Base-by-base conservation (phyloP, 1,284 basidiomycete genomes). In the Apiotrichum sp. region DNA sequence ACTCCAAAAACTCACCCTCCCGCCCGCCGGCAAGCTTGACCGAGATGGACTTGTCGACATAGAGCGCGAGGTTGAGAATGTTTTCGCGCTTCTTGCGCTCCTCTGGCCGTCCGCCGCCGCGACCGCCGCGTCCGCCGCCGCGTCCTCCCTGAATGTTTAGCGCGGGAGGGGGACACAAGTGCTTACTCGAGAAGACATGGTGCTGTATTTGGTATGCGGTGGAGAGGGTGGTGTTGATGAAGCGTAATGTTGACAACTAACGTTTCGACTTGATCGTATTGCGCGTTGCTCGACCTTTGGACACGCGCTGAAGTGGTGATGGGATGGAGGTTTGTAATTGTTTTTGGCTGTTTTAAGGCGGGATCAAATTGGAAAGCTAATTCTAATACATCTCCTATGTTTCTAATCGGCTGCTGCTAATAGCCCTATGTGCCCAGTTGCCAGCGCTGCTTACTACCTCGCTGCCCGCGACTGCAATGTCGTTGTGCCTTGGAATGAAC, bases 21-120 rank as follows among this genome's bases (percentile, higher is more conserved):
- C 95, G 80, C 32, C 95, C 95, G 47, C 95, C 95, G 32, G 90
- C 90, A 71, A 98, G 98, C 78, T 97, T 98, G 71, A 98, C 93
- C 54, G 90, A 81, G 71, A 98, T 89, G 62, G 84, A 82, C 76
- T 93, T 86, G 76, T 97, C 90, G 50, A 88, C 86, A 69, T 96
- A 98, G 74, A 95, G 93, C 56, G 88, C 85, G 42, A 98, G 84
- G 77, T 98, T 93, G 34, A 98, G 84, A 75, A 98, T 98, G 35
- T 90, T 89, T 77, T 98, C 95, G 50, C 90, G 84, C 75, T 90
- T 92, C 50, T 91, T 90, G 74, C 91, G 91, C 64, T 93, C 90
- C 14, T 65, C 66, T 46, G 59, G 38, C 13, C 59, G 58, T 4
- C 54, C 52, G 14, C 63, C 68, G 29, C 59, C 60, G 9, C 65